phyloP scores from a whole-genome alignment of 2,329 filamentous ascomycete genomes.

The Fusarium chaquense region DNA sequence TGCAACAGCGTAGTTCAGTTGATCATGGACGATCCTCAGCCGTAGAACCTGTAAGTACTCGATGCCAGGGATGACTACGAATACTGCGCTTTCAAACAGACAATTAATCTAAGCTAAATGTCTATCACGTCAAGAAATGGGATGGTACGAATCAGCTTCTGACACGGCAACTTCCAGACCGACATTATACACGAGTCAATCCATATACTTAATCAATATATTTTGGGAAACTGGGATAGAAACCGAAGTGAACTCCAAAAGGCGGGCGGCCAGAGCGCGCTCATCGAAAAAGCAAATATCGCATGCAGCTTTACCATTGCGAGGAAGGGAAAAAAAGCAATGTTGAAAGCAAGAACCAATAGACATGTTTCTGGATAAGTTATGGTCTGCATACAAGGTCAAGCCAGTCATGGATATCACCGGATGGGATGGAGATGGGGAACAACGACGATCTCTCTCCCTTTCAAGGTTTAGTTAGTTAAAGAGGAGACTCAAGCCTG shows the following conservation, averaged over 20 bases:
- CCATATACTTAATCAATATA: background rate
- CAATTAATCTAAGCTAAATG: background rate
- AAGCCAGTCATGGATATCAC: constrained; percentile 19
- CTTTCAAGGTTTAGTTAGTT: constrained; percentile 1
- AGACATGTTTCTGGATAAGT: constrained; percentile 10
- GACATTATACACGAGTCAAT: constrained; percentile 33
- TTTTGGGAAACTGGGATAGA: constrained; percentile 1
- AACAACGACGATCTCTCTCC: constrained; percentile 35
- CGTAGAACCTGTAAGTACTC: background rate
- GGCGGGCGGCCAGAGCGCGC: constrained; percentile 35
- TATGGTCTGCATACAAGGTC: constrained; percentile 37
- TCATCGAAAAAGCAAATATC: constrained; percentile 36
- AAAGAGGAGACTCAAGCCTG: constrained; percentile 31
- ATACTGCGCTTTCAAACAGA: background rate
- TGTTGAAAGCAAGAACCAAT: constrained; percentile 32
- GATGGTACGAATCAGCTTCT: constrained; percentile 4
- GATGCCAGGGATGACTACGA: background rate
- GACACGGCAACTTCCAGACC: constrained; percentile 24
- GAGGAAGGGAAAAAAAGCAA: constrained; percentile 38
- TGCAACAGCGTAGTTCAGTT: background rate
- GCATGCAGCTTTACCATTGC: background rate
- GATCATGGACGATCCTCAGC: constrained; percentile 1
- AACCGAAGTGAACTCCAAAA: constrained; percentile 1
- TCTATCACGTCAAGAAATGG: background rate
- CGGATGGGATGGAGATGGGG: constrained; percentile 12